These are phyloP conservation scores for Cystofilobasidium capitatum DNA, from an alignment of 768 basidiomycete genomes.

Conservation along the genomic window DNA sequence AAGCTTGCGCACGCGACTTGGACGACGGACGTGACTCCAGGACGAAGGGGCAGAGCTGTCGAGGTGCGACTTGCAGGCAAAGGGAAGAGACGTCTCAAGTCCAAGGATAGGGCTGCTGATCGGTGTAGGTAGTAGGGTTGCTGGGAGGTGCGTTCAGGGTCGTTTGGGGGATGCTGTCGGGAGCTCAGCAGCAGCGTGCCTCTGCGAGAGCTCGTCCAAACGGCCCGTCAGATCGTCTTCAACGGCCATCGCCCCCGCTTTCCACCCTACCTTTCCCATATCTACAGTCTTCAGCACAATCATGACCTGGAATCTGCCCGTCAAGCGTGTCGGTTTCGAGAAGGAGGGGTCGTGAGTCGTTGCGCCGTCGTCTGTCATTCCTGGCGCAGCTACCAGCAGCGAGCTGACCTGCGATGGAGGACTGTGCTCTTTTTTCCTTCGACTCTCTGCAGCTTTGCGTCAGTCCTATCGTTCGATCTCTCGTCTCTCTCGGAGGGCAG, in stretches of 20 bases:
- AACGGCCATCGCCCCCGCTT: too few relatives aligned
- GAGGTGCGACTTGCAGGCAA: too few relatives aligned
- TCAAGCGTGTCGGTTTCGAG: slow-evolving; percentile 12
- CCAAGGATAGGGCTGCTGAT: too few relatives aligned
- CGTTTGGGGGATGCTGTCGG: too few relatives aligned
- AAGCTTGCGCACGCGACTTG: slow-evolving; percentile 1
- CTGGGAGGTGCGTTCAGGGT: too few relatives aligned
- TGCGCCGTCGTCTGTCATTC: neutral
- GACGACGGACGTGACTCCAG: neutral
- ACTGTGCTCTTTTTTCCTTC: neutral
- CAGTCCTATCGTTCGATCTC: neutral
- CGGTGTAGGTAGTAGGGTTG: too few relatives aligned
- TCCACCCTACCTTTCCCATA: neutral
- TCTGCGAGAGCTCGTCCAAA: too few relatives aligned
- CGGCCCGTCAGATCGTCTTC: too few relatives aligned
- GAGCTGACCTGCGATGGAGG: neutral
- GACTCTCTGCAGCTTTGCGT: slow-evolving; percentile 19
- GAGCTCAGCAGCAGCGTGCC: too few relatives aligned
- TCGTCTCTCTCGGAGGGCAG: neutral
- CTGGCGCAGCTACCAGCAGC: neutral
- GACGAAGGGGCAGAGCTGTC: too few relatives aligned
- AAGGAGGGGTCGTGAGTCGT: slow-evolving; percentile 24
- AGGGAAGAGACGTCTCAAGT: too few relatives aligned
- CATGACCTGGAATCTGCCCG: slow-evolving; percentile 9
- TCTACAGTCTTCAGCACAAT: neutral